phyloP scores from a whole-genome alignment of 108 stramenopile species.

The Cyclotella atomus region DNA sequence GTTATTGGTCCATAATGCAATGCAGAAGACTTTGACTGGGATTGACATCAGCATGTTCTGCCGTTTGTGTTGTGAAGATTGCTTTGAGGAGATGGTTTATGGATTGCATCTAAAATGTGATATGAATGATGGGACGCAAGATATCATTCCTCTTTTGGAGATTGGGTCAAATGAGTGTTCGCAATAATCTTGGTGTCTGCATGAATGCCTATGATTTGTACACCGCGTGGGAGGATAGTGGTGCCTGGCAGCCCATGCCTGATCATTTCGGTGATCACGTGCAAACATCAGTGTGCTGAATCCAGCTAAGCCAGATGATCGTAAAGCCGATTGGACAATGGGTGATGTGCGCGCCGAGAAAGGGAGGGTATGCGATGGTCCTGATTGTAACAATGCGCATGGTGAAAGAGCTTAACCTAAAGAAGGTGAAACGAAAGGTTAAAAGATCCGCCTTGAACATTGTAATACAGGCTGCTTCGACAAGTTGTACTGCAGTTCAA shows the following conservation, averaged over 20 bases:
- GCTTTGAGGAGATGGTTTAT: constrained; percentile 61
- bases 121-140: background rate
- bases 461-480: constrained; percentile 22
- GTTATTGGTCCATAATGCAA: constrained; percentile 63
- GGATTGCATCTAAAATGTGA: constrained; percentile 45
- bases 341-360: background rate
- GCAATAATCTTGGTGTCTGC: background rate
- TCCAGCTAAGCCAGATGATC: background rate
- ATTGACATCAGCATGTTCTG: constrained; percentile 57
- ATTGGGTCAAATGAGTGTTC: background rate
- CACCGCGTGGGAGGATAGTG: background rate
- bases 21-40: constrained; percentile 55
- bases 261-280: background rate
- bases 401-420: constrained; percentile 1
- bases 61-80: constrained; percentile 62
- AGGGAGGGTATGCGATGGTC: background rate
- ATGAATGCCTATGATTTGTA: background rate
- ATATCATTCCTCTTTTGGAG: background rate
- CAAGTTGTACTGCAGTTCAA: constrained; percentile 4
- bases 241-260: background rate
- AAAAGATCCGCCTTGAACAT: constrained; percentile 6
- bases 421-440: constrained; percentile 8
- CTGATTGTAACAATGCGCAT: constrained; percentile 5
- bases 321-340: constrained; percentile 5
- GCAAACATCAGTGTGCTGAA: background rate